Evolutionary conservation across 2,329 filamentous ascomycete species (phyloP).

Genomic region (Coleophoma cylindrospora): DNA sequence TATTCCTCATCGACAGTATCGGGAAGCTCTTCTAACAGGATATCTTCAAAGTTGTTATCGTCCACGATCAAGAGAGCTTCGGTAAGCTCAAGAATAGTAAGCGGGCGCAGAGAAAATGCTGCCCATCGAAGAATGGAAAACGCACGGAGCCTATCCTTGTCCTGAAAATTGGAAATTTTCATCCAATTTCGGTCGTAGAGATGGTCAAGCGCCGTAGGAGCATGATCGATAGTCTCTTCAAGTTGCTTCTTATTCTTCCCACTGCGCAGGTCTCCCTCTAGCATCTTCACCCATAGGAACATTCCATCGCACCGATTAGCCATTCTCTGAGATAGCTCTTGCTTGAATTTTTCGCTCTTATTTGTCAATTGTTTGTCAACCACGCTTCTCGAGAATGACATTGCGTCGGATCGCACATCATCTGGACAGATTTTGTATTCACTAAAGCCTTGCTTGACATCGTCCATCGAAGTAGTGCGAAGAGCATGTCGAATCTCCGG

Average conservation of each 20-base stretch:
- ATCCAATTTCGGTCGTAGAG: constrained; percentile 7
- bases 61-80: constrained; percentile 11
- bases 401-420: no score
- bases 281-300: constrained; percentile 12
- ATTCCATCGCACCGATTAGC: constrained; percentile 8
- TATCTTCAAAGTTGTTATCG: constrained; percentile 8
- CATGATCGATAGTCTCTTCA: constrained; percentile 2
- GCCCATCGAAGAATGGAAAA: constrained; percentile 14
- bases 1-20: constrained; percentile 24
- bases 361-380: neutral
- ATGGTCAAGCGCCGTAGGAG: constrained; percentile 5
- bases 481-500: no score
- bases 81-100: constrained; percentile 13
- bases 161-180: constrained; percentile 4
- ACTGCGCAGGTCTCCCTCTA: constrained; percentile 3
- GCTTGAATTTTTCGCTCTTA: constrained; percentile 3
- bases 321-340: constrained; percentile 5
- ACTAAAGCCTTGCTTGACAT: no score
- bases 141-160: constrained; percentile 4
- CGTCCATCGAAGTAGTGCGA: no score
- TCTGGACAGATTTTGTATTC: no score
- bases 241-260: constrained; percentile 8
- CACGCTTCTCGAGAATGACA: no score
- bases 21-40: constrained; percentile 19
- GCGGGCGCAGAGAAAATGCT: constrained; percentile 11